Base-by-base conservation (phyloP, 2,329 filamentous ascomycete species). In the Didymella keratinophila region DNA sequence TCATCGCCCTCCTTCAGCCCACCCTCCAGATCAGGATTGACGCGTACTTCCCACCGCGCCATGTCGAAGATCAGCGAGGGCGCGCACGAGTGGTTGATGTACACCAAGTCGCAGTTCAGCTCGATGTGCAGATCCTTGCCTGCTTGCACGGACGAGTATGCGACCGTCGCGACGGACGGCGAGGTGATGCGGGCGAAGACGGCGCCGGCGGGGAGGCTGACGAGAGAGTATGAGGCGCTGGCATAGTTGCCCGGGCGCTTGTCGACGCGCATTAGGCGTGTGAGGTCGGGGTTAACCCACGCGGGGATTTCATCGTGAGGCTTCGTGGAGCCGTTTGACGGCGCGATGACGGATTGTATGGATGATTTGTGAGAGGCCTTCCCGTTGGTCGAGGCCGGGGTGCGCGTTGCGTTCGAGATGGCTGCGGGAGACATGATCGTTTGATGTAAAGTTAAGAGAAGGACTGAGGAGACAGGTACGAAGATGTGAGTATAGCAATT, bases 41-140 rank as follows among this genome's bases (percentile, higher is more conserved):
- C 86, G 25, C 88, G 78, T 62, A 91, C 78, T 66, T 83, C 83
- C 71, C 71, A 73, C 4, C 62, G 54, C 42, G 56, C 54, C 77
- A 84, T 84, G 65, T 86, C 83, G 64, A 86, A 84, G 50, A 84
- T 78, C 14, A 86, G 62, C 3, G 79, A 79, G 0, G 84, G 84
- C 11, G 69, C 71, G 70, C 83, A 86, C 2, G 80, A 83, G 72
- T 86, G 84, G 73, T 86, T 87, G 75, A 83, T 80, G 72, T 80
- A 86, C 23, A 86, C 79, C 11, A 86, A 75, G 63, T 85, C 84
- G 58, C 78, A 82, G 72, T 85, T 85, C 5, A 86, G 78, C 64
- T 86, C 83, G 64, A 86, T 83, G 71, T 86, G 83, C 0, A 78
- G 75, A 53, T 78, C 76, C 21, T 71, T 70, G 1, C 78, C 78